A percentile compares a stretch with the other conserved stretches of the same genome.
Conservation (phyloP, 352 stramenopile genomes). For the Globisporangium yorkense region DNA sequence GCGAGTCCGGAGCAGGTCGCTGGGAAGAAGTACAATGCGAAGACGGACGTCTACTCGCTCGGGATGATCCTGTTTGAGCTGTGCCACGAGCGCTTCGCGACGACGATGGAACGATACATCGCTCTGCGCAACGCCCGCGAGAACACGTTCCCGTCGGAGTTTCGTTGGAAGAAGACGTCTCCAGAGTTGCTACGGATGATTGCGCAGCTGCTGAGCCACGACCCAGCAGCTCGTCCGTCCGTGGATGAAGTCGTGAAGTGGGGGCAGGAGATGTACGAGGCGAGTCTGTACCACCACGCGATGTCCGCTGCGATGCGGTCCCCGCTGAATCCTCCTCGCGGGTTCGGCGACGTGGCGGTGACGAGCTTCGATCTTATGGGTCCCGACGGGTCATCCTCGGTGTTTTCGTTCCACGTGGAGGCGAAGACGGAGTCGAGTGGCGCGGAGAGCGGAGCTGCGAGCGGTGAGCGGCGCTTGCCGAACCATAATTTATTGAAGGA, state of each 20-base stretch:
- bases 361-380: constrained; percentile 18
- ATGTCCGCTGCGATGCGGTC: constrained; percentile 44
- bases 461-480: constrained; percentile 47
- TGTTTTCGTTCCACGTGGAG: constrained; percentile 66
- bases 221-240: constrained; percentile 45
- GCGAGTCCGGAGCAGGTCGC: constrained; percentile 88
- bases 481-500: constrained; percentile 87
- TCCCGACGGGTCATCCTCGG: constrained; percentile 15
- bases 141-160: constrained; percentile 50
- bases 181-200: constrained; percentile 74
- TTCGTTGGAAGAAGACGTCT: constrained; percentile 42
- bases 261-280: constrained; percentile 74
- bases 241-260: constrained; percentile 68
- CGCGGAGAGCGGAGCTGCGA: constrained; percentile 27
- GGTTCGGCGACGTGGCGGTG: constrained; percentile 14
- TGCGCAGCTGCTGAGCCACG: constrained; percentile 42
- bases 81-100: constrained; percentile 84
- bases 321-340: constrained; percentile 22
- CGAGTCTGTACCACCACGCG: constrained; percentile 44
- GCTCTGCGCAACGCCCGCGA: constrained; percentile 73
- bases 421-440: constrained; percentile 34
- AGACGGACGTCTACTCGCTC: constrained; percentile 89
- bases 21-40: constrained; percentile 88
- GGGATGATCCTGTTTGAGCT: constrained; percentile 92
- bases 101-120: constrained; percentile 87